Evolutionary conservation across 495 filamentous ascomycete genomes (phyloP), one percentile per base, ranked within the genome.

Genomic region (Podospora appendiculata): DNA sequence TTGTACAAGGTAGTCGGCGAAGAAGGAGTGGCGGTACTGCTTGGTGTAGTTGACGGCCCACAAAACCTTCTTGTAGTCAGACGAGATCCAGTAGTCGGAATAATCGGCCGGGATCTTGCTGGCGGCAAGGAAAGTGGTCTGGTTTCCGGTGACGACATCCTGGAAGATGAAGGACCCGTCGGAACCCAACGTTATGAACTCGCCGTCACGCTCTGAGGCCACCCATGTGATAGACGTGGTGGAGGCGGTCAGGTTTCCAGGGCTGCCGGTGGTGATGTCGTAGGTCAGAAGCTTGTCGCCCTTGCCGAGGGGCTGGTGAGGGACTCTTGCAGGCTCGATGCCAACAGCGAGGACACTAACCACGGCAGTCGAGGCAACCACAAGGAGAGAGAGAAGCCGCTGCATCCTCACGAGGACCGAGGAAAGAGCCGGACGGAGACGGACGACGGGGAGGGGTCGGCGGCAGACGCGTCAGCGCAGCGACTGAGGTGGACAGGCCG

Each of bases 1-100:
- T 25, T 74, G 71, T 8, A 83, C 58, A 2, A 74, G 69, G 58
- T 81, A 82, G 59, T 79, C 69, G n/a, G 79, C 75, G 47, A 78
- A 78, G 54, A 74, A 82, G 25, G 78, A 79, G 61, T 82, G 61
- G 6, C 80, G 72, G 53, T 83, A 82, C 57, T 76, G 70, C 56
- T 80, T 79, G 6, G 74, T 81, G 52, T 75, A 71, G 54, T 82
- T 78, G n/a, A 72, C 65, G 5, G 75, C 61, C 60, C 77, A 79
- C 12, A 83, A 60, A 3, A 83, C 70, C 52, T 74, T 67, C n/a
- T 67, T 65, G 3, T 64, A 58, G 49, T 77, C 73, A 4, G 59
- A 32, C 12, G 60, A 68, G 35, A 70, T 69, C 57, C 58, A 65
- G 43, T 70, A 73, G 13, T 67, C 63, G 12, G 18, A 46, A 18